These are phyloP conservation scores for Vaccinium vitisidaea DNA, from an alignment of 148 eudicot species.

Conservation along the genomic window DNA sequence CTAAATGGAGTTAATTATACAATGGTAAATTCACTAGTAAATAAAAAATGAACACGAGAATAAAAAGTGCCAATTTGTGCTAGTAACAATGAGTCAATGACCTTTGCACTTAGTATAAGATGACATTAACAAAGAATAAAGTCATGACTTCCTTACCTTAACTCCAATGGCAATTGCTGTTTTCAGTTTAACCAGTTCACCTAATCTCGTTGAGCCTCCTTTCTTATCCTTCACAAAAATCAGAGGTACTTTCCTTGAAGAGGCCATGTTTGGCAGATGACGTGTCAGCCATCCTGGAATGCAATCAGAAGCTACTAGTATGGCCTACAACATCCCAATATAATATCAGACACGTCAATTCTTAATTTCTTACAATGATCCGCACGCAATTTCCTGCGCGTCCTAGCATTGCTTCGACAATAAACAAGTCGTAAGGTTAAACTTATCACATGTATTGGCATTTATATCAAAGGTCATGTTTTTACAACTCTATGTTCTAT, in stretches of 20 bases:
- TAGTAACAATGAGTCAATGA: not conserved
- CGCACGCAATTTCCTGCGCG: not conserved
- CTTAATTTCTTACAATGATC: not conserved
- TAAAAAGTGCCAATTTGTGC: not conserved
- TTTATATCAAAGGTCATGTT: not conserved
- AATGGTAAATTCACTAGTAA: not conserved
- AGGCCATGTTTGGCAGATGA: constrained; percentile 75
- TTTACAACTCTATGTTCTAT: not conserved
- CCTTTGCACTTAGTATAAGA: not conserved
- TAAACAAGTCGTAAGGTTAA: not conserved
- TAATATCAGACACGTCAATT: not conserved
- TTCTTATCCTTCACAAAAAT: constrained; percentile 65
- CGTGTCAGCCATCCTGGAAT: constrained; percentile 72
- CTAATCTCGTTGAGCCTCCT: constrained; percentile 73
- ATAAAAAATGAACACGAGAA: not conserved
- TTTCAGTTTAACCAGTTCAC: constrained; percentile 68
- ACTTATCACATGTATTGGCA: not conserved
- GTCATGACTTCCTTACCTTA: constrained; percentile 38
- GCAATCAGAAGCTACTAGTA: constrained; percentile 81
- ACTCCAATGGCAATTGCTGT: constrained; percentile 82
- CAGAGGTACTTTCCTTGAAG: constrained; percentile 66
- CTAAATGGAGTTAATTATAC: constrained; percentile 24
- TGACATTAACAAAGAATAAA: not conserved
- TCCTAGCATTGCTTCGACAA: not conserved
- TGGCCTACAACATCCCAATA: constrained; percentile 48